Percentiles rank a stretch among this genome's conserved stretches.
phyloP scores from a whole-genome alignment of 2,329 filamentous ascomycete species.

The Hypoxylon sp. region DNA sequence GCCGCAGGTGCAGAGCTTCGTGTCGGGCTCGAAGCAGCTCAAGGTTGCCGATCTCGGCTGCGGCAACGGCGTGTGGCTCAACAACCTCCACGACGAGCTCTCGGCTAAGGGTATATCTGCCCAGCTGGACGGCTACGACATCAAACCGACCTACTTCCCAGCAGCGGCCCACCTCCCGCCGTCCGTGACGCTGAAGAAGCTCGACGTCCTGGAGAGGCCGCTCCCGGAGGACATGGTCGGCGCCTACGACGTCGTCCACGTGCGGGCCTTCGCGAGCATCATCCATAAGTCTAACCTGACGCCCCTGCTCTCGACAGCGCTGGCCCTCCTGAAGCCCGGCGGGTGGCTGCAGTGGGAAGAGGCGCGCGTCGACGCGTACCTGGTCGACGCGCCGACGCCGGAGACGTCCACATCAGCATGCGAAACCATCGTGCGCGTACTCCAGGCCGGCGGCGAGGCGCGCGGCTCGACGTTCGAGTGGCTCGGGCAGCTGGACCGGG shows the following conservation, averaged over 20 bases:
- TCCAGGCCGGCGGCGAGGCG: conserved; percentile 12
- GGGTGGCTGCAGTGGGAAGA: conserved; percentile 42
- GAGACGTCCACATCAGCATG: conserved; percentile 19
- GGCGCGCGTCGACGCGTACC: conserved; percentile 16
- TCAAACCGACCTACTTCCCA: conserved; percentile 37
- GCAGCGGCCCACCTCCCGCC: conserved; percentile 20
- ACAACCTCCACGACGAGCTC: conserved; percentile 31
- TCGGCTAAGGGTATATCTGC: conserved; percentile 9
- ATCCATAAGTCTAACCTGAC: conserved; percentile 23
- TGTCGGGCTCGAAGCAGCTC: conserved; percentile 18
- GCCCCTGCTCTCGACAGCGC: conserved; percentile 22
- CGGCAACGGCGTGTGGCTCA: conserved; percentile 39
- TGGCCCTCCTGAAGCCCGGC: conserved; percentile 37
- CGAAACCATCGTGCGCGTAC: conserved; percentile 24
- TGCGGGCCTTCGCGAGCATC: conserved; percentile 32
- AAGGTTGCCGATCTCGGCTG: conserved; percentile 39
- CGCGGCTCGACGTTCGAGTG: conserved; percentile 13
- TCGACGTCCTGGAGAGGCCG: conserved; percentile 29
- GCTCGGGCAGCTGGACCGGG: conserved; percentile 17
- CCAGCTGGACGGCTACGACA: conserved; percentile 37
- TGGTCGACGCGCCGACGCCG: conserved; percentile 25
- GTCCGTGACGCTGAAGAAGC: conserved; percentile 26
- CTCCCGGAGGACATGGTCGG: conserved; percentile 29
- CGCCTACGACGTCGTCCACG: conserved; percentile 38
- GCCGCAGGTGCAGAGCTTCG: conserved; percentile 12